phyloP scores from a whole-genome alignment of 2,329 filamentous ascomycete genomes.

The Metarhizium brunneum region DNA sequence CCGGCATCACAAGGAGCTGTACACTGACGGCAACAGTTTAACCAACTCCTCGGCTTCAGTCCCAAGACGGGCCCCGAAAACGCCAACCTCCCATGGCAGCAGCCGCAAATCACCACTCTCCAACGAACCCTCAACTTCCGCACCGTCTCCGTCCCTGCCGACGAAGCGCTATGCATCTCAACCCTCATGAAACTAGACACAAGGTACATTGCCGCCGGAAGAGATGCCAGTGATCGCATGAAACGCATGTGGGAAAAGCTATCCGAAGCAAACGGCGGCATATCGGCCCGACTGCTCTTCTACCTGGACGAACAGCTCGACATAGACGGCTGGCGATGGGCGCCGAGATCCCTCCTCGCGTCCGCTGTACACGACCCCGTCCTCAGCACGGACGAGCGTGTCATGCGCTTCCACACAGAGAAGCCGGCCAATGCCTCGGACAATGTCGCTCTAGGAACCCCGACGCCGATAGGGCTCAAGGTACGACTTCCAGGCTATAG shows the following conservation, averaged over 20 bases:
- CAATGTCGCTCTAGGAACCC: constrained; percentile 3
- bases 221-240: constrained; percentile 13
- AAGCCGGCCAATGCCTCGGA: background rate
- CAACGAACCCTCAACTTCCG: constrained; percentile 17
- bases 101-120: constrained; percentile 9
- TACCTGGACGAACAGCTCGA: constrained; percentile 13
- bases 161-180: constrained; percentile 21
- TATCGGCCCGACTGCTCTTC: constrained; percentile 14
- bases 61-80: constrained; percentile 4
- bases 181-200: constrained; percentile 18
- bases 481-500: constrained; percentile 9
- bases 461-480: constrained; percentile 10
- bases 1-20: background rate
- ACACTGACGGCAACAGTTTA: constrained; percentile 7
- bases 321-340: constrained; percentile 18
- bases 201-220: constrained; percentile 5
- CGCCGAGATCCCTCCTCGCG: constrained; percentile 13
- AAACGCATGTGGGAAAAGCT: constrained; percentile 14
- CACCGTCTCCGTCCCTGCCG: constrained; percentile 18
- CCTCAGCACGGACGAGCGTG: constrained; percentile 10
- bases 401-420: constrained; percentile 6
- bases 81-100: background rate
- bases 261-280: constrained; percentile 7
- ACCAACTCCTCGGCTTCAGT: constrained; percentile 9
- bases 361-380: constrained; percentile 10